These are phyloP conservation scores for Pseudogymnoascus sp. DNA, from an alignment of 2,329 filamentous ascomycete genomes.

Conservation along the genomic window DNA sequence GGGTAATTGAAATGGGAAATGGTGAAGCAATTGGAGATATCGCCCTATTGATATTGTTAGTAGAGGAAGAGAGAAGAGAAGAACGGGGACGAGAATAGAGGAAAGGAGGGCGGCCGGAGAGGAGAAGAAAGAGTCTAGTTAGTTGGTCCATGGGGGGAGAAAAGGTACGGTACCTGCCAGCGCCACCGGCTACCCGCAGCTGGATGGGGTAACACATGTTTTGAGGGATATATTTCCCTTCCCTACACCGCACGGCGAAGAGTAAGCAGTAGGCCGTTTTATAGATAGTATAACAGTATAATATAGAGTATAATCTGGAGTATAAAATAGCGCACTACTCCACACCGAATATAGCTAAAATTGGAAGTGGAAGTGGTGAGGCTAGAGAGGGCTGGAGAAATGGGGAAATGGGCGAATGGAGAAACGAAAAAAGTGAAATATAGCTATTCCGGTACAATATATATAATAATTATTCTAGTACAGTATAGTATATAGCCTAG, in stretches of 20 bases:
- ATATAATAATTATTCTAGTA: background rate
- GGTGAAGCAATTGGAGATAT: background rate
- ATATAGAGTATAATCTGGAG: background rate
- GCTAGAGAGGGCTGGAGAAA: background rate
- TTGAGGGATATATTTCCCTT: constrained; percentile 7
- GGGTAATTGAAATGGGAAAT: background rate
- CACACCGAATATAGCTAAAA: background rate
- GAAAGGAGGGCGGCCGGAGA: background rate
- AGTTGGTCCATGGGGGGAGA: no score
- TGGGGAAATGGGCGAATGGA: background rate
- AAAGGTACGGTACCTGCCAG: background rate
- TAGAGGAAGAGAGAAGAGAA: background rate
- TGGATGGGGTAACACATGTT: background rate
- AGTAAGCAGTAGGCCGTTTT: background rate
- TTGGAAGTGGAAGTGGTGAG: background rate
- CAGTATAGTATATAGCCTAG: background rate
- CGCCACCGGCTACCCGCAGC: background rate
- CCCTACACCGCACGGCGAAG: background rate
- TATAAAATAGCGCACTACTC: background rate
- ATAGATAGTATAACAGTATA: background rate
- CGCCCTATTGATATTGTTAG: background rate
- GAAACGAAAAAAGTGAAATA: background rate
- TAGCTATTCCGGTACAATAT: background rate
- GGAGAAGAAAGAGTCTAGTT: background rate
- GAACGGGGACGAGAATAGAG: background rate